A percentile compares a stretch with the other conserved stretches of the same genome.
phyloP scores from a whole-genome alignment of 1,139 yeast species.

The Candida neerlandica region DNA sequence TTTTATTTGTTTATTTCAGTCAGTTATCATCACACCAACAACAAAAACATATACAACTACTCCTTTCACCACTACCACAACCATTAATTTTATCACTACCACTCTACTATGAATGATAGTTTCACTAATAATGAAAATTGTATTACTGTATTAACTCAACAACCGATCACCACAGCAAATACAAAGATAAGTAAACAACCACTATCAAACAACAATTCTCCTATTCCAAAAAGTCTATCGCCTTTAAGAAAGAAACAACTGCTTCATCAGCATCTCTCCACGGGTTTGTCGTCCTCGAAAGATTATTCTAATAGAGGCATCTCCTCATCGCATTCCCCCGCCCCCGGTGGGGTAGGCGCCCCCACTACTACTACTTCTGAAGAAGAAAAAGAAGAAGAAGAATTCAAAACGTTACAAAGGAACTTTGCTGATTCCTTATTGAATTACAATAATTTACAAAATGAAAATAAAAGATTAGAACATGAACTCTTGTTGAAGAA shows the following conservation, averaged over 20 bases:
- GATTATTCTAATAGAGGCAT: slow-evolving; percentile 1
- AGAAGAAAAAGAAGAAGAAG: slow-evolving; percentile 9
- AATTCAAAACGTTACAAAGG: slow-evolving; percentile 24
- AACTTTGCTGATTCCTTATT: slow-evolving; percentile 32
- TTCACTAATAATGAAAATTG: slow-evolving; percentile 10
- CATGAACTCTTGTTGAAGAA: slow-evolving; percentile 24
- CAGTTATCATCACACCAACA: not conserved
- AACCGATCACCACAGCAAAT: slow-evolving; percentile 3
- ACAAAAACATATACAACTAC: not conserved
- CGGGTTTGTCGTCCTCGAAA: slow-evolving; percentile 4
- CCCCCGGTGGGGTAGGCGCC: too few relatives aligned
- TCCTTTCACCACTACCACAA: not conserved
- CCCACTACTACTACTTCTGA: not conserved
- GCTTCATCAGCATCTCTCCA: slow-evolving; percentile 2
- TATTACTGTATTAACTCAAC: slow-evolving; percentile 10
- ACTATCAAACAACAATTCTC: slow-evolving; percentile 4
- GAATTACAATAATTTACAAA: slow-evolving; percentile 21
- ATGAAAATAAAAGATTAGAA: slow-evolving; percentile 27
- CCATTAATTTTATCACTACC: not conserved
- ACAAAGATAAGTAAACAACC: not conserved
- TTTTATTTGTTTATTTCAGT: not conserved
- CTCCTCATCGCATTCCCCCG: too few relatives aligned
- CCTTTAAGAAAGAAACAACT: slow-evolving; percentile 8
- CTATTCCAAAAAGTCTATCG: slow-evolving; percentile 7
- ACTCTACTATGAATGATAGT: slow-evolving; percentile 8